Percentiles rank a stretch among this genome's conserved stretches.
Conservation (phyloP, 345 rosid genomes). For the Durio zibethinus region DNA sequence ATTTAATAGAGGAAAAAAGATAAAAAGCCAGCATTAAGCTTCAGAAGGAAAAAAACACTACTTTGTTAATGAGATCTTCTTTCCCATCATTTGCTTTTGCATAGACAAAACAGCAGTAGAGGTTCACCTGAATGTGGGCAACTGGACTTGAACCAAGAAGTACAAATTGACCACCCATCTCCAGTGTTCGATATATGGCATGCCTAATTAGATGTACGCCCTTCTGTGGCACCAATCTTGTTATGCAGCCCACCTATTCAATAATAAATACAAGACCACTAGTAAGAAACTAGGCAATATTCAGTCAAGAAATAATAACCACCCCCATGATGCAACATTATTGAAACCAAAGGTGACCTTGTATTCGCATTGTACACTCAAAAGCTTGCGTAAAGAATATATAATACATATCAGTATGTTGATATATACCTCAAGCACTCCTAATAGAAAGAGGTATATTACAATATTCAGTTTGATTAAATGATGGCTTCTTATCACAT, state of each 20-base stretch:
- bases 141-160: conserved; percentile 98
- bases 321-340: neutral
- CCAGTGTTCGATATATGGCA: conserved; percentile 83
- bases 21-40: neutral
- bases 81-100: neutral
- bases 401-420: neutral
- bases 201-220: conserved; percentile 96
- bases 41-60: neutral
- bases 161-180: conserved; percentile 91
- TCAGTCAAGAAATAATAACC: neutral
- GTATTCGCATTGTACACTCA: neutral
- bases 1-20: neutral
- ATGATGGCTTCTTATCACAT: neutral
- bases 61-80: neutral
- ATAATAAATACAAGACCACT: neutral
- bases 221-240: conserved; percentile 96
- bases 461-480: neutral
- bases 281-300: neutral
- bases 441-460: neutral
- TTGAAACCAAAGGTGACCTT: neutral
- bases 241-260: conserved; percentile 85
- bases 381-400: neutral
- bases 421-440: neutral
- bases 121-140: conserved; percentile 75
- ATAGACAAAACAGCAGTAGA: neutral